Evolutionary conservation across 2,329 filamentous ascomycete species (phyloP).

Genomic region (Penicillium nordicum): DNA sequence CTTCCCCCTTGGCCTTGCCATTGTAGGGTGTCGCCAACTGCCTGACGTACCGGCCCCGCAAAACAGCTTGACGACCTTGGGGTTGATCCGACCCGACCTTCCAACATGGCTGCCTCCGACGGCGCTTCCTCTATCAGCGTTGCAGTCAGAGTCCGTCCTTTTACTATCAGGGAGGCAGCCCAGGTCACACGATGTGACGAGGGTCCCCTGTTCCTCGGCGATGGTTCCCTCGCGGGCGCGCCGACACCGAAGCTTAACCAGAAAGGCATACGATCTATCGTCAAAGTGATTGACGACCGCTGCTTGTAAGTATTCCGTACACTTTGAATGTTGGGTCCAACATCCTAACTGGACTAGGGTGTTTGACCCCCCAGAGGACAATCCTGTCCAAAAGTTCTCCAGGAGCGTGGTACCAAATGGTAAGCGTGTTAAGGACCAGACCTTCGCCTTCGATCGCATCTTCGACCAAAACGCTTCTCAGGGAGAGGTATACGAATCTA

Average conservation of each 20-base stretch:
- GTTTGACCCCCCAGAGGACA: conserved; percentile 96
- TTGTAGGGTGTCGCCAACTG: conserved; percentile 18
- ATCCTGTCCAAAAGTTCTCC: conserved; percentile 81
- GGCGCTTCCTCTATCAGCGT: conserved; percentile 51
- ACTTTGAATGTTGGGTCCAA: conserved; percentile 1
- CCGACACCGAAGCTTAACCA: conserved; percentile 80
- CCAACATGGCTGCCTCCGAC: conserved; percentile 41
- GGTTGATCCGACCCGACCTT: conserved; percentile 11
- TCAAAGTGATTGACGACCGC: conserved; percentile 94
- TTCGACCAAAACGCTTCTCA: conserved; percentile 95
- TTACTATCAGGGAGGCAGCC: conserved; percentile 86
- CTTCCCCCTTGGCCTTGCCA: conserved; percentile 18
- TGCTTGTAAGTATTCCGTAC: conserved; percentile 70
- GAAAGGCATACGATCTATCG: conserved; percentile 83
- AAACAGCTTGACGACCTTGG: conserved; percentile 15
- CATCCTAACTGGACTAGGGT: conserved; percentile 56
- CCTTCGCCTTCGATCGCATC: conserved; percentile 92
- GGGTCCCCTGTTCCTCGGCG: conserved; percentile 86
- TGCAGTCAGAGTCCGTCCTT: conserved; percentile 61
- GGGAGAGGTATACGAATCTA: conserved; percentile 90
- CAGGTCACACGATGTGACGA: conserved; percentile 77
- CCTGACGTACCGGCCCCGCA: conserved; percentile 23
- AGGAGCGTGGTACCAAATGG: conserved; percentile 75
- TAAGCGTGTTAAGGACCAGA: conserved; percentile 94
- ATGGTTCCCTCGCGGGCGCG: conserved; percentile 85